Conservation (phyloP, 2,329 filamentous ascomycete genomes). For the Pyricularia grisea region DNA sequence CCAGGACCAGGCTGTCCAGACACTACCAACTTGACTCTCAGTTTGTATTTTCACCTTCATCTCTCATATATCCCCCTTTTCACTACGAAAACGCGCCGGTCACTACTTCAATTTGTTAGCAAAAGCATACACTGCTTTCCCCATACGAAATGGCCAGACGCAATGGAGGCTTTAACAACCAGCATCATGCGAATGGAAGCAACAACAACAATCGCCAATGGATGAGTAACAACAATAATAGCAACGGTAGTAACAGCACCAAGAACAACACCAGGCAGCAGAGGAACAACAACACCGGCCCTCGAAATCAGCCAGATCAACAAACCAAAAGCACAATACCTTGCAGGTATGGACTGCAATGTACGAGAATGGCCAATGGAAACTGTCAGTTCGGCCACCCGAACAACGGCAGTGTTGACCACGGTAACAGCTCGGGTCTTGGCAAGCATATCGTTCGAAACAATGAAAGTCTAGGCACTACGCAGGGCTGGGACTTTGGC, state of each 20-base stretch:
- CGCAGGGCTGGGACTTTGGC: not conserved
- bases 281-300: constrained; percentile 4
- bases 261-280: constrained; percentile 2
- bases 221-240: constrained; percentile 13
- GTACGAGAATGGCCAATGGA: not conserved
- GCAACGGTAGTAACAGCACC: constrained; percentile 10
- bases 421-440: not conserved
- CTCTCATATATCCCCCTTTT: not conserved
- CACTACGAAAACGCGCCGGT: not conserved
- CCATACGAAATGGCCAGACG: constrained; percentile 2
- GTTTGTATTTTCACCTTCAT: not conserved
- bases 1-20: not conserved
- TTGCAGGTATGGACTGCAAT: not conserved
- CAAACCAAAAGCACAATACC: not conserved
- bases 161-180: constrained; percentile 20
- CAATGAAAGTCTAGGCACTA: not conserved
- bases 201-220: constrained; percentile 17
- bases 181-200: constrained; percentile 17
- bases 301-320: not conserved
- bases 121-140: not conserved
- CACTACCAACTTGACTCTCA: not conserved
- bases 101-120: not conserved
- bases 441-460: not conserved
- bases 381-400: constrained; percentile 4
- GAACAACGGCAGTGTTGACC: constrained; percentile 5